Percentiles rank a stretch among this genome's conserved stretches.
Conservation (phyloP, 2,329 filamentous ascomycete species). For the Nemania abortiva region DNA sequence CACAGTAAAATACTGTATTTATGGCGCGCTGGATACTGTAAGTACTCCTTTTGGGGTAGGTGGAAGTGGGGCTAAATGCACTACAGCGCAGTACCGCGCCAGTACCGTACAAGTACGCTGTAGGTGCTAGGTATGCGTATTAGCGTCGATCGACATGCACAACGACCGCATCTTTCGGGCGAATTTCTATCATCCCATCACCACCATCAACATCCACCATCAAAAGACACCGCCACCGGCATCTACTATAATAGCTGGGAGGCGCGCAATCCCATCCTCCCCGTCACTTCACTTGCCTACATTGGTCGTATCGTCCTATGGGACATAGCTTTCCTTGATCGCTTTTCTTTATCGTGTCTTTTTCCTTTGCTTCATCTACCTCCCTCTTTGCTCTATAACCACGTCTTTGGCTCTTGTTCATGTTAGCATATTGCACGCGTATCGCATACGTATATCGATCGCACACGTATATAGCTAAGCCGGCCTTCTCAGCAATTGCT, state of each 20-base stretch:
- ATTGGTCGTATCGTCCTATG: constrained; percentile 2
- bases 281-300: not conserved
- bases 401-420: constrained; percentile 2
- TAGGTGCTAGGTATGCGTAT: not conserved
- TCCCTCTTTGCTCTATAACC: not conserved
- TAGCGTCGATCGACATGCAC: constrained; percentile 24
- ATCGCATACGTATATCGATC: constrained; percentile 5
- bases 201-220: not conserved
- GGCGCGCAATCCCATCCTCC: constrained; percentile 4
- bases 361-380: not conserved
- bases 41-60: not conserved
- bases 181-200: constrained; percentile 22
- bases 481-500: not conserved
- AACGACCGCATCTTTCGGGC: constrained; percentile 7
- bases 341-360: constrained; percentile 11
- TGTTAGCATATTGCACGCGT: constrained; percentile 6
- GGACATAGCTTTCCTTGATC: not conserved
- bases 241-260: not conserved
- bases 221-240: not conserved
- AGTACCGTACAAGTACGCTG: not conserved
- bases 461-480: not conserved
- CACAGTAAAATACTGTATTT: not conserved
- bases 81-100: not conserved
- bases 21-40: not conserved
- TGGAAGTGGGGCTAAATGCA: not conserved